Percentiles rank a stretch among this genome's conserved stretches.
Conservation (phyloP, 208 protist genomes). For the Acanthamoeba royreba region DNA sequence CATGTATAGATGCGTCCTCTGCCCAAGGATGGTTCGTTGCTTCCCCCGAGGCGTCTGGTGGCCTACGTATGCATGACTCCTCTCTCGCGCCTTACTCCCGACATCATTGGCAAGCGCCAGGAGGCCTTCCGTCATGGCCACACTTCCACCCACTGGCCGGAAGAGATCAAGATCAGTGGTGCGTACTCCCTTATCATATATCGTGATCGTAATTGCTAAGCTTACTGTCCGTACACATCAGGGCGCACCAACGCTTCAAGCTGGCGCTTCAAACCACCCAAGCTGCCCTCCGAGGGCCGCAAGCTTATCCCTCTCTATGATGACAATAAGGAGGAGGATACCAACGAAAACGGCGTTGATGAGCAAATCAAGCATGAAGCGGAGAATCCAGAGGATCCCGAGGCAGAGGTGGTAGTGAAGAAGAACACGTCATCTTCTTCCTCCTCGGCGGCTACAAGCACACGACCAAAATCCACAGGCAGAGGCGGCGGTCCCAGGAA, state of each 20-base stretch:
- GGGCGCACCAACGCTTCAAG: neutral
- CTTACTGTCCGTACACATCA: too few species aligned
- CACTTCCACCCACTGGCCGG: slow-evolving; percentile 10
- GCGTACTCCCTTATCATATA: too few species aligned
- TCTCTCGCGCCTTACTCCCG: neutral
- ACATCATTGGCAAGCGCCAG: neutral
- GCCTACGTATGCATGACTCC: slow-evolving; percentile 41
- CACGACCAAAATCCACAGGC: too few species aligned
- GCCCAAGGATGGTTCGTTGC: neutral
- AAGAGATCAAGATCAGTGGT: neutral
- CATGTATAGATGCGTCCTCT: neutral
- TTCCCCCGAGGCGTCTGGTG: neutral
- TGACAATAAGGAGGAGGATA: neutral
- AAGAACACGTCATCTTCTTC: too few species aligned
- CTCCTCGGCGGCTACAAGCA: too few species aligned
- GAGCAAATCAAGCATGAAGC: too few species aligned
- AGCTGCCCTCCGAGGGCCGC: neutral
- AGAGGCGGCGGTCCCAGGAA: too few species aligned
- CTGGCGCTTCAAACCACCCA: neutral
- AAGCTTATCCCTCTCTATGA: neutral
- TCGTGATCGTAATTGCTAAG: too few species aligned
- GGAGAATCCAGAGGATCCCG: too few species aligned
- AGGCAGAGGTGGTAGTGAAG: too few species aligned
- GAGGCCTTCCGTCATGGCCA: neutral
- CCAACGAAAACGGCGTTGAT: too few species aligned